These are phyloP conservation scores for Gonapodya sp. DNA, from an alignment of 192 early-diverging fungal genomes.

Conservation along the genomic window DNA sequence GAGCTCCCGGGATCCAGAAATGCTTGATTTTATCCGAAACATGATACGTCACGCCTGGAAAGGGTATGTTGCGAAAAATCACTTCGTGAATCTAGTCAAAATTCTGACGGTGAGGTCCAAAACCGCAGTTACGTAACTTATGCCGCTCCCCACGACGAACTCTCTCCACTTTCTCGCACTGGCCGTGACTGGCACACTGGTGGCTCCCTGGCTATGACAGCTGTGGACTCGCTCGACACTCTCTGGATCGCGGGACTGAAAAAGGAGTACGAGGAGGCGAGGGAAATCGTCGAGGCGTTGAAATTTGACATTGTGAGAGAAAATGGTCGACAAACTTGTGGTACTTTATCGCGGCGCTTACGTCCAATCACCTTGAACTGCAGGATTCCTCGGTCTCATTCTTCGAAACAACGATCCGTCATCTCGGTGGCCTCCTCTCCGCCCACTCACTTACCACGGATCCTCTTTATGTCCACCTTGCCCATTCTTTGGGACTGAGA, in stretches of 20 bases:
- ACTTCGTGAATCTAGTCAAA: neutral
- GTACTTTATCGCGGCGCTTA: neutral
- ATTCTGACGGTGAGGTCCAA: neutral
- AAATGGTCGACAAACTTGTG: neutral
- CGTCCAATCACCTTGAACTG: neutral
- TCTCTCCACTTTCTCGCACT: neutral
- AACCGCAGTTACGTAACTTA: neutral
- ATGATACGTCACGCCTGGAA: slow-evolving; percentile 6
- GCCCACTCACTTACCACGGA: neutral
- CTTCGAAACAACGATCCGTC: slow-evolving; percentile 7
- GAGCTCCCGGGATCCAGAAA: neutral
- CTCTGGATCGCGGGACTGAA: neutral
- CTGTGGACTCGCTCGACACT: neutral
- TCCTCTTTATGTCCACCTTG: neutral
- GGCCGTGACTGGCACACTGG: neutral
- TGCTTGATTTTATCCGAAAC: neutral
- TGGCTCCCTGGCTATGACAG: neutral
- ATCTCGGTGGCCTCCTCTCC: slow-evolving; percentile 5
- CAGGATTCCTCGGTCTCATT: neutral
- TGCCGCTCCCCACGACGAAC: neutral
- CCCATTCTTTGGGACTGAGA: neutral
- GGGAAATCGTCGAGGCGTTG: neutral
- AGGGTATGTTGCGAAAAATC: neutral
- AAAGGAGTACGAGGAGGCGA: neutral
- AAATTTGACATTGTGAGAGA: neutral